These are phyloP conservation scores for Haplosporangium gracile DNA, from an alignment of 192 early-diverging fungal species.

Conservation along the genomic window DNA sequence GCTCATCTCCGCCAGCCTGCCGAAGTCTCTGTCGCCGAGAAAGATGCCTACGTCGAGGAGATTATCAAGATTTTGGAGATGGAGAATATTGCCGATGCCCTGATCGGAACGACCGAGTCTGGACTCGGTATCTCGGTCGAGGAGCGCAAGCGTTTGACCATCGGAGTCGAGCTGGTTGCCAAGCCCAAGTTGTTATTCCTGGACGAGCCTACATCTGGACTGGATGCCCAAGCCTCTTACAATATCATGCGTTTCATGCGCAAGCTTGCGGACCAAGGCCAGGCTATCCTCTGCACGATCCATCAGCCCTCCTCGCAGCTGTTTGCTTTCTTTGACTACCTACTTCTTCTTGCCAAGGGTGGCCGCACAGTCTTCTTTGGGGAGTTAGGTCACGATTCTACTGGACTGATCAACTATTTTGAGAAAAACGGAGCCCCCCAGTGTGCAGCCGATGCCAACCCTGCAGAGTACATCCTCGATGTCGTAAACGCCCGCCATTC, in stretches of 20 bases:
- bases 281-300: slow-evolving; percentile 82
- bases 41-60: slow-evolving; percentile 78
- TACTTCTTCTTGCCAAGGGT: slow-evolving; percentile 81
- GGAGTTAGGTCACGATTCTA: slow-evolving; percentile 76
- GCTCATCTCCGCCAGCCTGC: slow-evolving; percentile 79
- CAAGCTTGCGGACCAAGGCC: slow-evolving; percentile 68
- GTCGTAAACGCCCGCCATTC: slow-evolving; percentile 76
- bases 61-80: slow-evolving; percentile 82
- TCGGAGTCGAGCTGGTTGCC: slow-evolving; percentile 85
- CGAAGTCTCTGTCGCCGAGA: slow-evolving; percentile 68
- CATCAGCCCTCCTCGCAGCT: slow-evolving; percentile 86
- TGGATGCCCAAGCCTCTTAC: slow-evolving; percentile 80
- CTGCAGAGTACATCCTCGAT: slow-evolving; percentile 92
- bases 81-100: slow-evolving; percentile 73
- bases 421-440: slow-evolving; percentile 76
- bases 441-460: slow-evolving; percentile 77
- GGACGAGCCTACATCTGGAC: slow-evolving; percentile 90
- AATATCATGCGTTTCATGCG: slow-evolving; percentile 78
- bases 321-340: slow-evolving; percentile 86
- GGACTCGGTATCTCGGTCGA: slow-evolving; percentile 84
- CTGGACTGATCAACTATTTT: slow-evolving; percentile 77
- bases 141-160: slow-evolving; percentile 87
- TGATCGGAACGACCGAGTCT: slow-evolving; percentile 76
- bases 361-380: slow-evolving; percentile 87
- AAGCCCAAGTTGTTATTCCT: slow-evolving; percentile 84